Evolutionary conservation across 169 alveolate genomes (phyloP).

Genomic region (Plasmodium reichenowi): DNA sequence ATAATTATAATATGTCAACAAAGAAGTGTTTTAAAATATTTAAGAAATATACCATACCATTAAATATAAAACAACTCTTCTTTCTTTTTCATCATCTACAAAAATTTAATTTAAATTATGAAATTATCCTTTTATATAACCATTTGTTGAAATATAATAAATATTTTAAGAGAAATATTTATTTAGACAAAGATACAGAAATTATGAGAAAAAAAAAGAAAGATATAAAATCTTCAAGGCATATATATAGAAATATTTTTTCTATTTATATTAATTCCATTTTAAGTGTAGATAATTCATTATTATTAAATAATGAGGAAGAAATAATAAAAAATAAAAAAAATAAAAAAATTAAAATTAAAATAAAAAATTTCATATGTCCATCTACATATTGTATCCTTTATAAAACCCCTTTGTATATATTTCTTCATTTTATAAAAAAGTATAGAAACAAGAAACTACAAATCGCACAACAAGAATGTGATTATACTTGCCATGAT

Average conservation of each 20-base stretch:
- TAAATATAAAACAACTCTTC: constrained; percentile 65
- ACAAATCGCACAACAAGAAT: background rate
- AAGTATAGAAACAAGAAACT: constrained; percentile 6
- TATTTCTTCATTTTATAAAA: constrained; percentile 18
- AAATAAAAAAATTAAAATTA: background rate
- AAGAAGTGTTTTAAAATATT: background rate
- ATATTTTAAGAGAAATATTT: background rate
- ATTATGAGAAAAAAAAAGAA: background rate
- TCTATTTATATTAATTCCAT: constrained; percentile 28
- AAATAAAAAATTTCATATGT: too few relatives aligned
- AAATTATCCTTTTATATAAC: constrained; percentile 21
- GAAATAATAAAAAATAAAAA: constrained; percentile 5
- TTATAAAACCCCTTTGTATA: constrained; percentile 52
- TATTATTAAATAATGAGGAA: background rate
- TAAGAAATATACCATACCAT: constrained; percentile 29
- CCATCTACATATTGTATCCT: background rate
- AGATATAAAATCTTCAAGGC: background rate
- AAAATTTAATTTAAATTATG: constrained; percentile 37
- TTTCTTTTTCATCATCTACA: constrained; percentile 40
- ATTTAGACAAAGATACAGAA: background rate
- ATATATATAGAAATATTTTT: constrained; percentile 19
- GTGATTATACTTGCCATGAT: too few relatives aligned
- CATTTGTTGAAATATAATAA: constrained; percentile 2
- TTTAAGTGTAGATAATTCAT: constrained; percentile 8
- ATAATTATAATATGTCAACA: too few relatives aligned